These are phyloP conservation scores for Fragaria nilgerrensis DNA, from an alignment of 306 rosid species.

Conservation along the genomic window DNA sequence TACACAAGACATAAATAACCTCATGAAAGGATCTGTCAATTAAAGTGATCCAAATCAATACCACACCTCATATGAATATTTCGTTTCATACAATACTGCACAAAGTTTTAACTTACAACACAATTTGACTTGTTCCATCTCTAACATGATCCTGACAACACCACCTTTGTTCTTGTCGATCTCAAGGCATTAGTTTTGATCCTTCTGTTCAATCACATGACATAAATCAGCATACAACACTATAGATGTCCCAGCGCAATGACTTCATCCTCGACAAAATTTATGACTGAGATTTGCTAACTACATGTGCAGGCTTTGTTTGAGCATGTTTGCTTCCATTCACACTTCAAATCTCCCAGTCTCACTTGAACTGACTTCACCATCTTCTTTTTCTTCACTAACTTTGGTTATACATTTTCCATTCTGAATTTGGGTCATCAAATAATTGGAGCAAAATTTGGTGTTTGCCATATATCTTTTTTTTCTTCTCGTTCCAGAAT, in stretches of 20 bases:
- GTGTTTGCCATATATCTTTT: neutral
- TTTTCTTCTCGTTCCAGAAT: no score
- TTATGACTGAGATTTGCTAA: slow-evolving; percentile 1
- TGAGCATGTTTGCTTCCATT: slow-evolving; percentile 39
- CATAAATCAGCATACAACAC: neutral
- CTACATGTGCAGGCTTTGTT: slow-evolving; percentile 32
- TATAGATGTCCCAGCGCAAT: neutral
- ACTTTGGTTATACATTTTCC: neutral
- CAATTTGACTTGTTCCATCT: neutral
- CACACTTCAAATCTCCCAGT: slow-evolving; percentile 46
- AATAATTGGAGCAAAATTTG: neutral
- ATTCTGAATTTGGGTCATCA: neutral
- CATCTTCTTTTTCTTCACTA: slow-evolving; percentile 9
- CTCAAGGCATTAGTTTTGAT: neutral
- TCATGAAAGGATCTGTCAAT: no score
- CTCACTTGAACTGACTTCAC: slow-evolving; percentile 31
- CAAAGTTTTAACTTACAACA: no score
- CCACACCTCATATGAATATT: no score
- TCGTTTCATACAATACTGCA: no score
- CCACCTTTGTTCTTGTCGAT: neutral
- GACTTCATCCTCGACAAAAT: neutral
- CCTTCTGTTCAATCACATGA: neutral
- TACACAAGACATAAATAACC: no score
- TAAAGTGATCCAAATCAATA: no score
- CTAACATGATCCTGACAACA: no score